These are phyloP conservation scores for Suillus placidus DNA, from an alignment of 768 basidiomycete species.

Conservation along the genomic window DNA sequence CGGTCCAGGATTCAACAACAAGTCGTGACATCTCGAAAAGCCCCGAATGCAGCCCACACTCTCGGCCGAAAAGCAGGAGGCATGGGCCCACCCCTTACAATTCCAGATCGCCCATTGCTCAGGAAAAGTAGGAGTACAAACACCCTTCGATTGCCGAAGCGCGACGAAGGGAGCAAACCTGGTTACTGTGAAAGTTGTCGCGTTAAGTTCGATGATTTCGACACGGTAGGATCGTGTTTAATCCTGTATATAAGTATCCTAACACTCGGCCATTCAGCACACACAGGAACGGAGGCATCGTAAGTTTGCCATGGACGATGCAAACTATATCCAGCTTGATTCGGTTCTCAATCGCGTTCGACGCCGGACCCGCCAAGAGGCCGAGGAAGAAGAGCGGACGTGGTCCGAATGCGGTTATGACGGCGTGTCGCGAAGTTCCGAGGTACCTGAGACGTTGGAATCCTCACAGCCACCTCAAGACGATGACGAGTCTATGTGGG, in stretches of 20 bases:
- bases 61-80: constrained; percentile 27
- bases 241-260: not conserved
- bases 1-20: constrained; percentile 62
- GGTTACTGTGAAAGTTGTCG: constrained; percentile 99
- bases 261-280: constrained; percentile 54
- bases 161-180: constrained; percentile 87
- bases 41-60: constrained; percentile 17
- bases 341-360: constrained; percentile 64
- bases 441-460: constrained; percentile 25
- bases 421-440: constrained; percentile 16
- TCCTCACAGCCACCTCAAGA: constrained; percentile 20
- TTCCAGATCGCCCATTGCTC: constrained; percentile 58
- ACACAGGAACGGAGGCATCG: constrained; percentile 71
- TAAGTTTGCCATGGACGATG: constrained; percentile 76
- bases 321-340: constrained; percentile 83
- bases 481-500: constrained; percentile 29
- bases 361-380: constrained; percentile 41
- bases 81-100: constrained; percentile 71
- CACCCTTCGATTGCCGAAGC: constrained; percentile 70
- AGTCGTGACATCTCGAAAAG: constrained; percentile 66
- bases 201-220: constrained; percentile 86
- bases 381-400: constrained; percentile 30
- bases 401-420: constrained; percentile 13
- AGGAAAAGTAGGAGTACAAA: constrained; percentile 83
- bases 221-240: constrained; percentile 53